Percentiles rank a stretch among this genome's conserved stretches.
These are phyloP conservation scores for Leishmania guyanensis DNA, from an alignment of 208 protist genomes.

Conservation along the genomic window DNA sequence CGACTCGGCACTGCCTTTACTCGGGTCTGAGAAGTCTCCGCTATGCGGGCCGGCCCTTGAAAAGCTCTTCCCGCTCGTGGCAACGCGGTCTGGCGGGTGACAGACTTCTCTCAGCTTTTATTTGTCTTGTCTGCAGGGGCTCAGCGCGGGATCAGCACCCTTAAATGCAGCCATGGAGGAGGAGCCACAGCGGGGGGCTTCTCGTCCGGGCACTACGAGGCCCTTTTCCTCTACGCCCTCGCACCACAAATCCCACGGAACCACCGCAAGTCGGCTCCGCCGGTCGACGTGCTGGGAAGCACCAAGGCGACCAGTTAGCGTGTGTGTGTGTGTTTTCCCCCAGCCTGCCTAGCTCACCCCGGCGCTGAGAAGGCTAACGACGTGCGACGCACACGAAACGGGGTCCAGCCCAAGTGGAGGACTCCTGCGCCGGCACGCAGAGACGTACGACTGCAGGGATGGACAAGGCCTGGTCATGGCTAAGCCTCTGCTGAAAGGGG, in stretches of 20 bases:
- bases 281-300: neutral
- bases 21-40: too few species aligned
- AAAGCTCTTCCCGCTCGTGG: neutral
- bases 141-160: neutral
- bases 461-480: too few species aligned
- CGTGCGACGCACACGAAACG: neutral
- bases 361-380: neutral
- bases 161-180: neutral
- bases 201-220: neutral
- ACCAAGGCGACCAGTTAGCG: neutral
- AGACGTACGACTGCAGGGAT: neutral
- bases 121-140: neutral
- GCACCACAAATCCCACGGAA: neutral
- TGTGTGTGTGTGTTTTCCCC: neutral
- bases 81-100: neutral
- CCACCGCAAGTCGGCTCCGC: neutral
- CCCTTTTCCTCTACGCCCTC: neutral
- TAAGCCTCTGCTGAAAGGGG: too few species aligned
- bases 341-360: neutral
- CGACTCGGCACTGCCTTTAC: too few species aligned
- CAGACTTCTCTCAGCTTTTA: neutral
- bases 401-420: neutral
- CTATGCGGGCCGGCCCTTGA: too few species aligned
- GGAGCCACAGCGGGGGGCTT: neutral
- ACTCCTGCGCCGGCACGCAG: neutral